Conservation (phyloP, 352 stramenopile species). For the Peronospora destructor region DNA sequence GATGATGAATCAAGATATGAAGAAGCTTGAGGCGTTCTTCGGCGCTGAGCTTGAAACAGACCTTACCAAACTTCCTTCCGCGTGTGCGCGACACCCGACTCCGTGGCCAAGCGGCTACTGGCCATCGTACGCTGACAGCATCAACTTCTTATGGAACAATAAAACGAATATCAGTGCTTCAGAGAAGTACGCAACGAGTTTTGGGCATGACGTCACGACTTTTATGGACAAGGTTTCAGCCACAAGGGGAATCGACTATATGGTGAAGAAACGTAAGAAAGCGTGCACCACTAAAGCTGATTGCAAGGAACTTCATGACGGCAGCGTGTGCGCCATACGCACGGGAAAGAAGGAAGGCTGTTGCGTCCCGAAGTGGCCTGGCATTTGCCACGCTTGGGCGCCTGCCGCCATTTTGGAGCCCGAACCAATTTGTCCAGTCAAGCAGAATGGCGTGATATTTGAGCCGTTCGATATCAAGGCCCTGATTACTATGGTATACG, state of each 20-base stretch:
- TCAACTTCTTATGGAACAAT: slow-evolving; percentile 28
- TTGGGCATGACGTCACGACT: slow-evolving; percentile 32
- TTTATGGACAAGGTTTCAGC: slow-evolving; percentile 46
- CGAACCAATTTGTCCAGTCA: slow-evolving; percentile 40
- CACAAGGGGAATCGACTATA: slow-evolving; percentile 38
- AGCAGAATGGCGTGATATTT: slow-evolving; percentile 45
- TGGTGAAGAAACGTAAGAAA: slow-evolving; percentile 19
- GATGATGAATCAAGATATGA: slow-evolving; percentile 36
- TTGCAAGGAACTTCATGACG: slow-evolving; percentile 31
- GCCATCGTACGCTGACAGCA: slow-evolving; percentile 52
- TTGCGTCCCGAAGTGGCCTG: slow-evolving; percentile 56
- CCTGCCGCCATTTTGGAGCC: slow-evolving; percentile 43
- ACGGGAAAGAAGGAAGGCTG: slow-evolving; percentile 22
- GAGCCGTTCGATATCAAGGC: slow-evolving; percentile 58
- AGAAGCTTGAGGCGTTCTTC: slow-evolving; percentile 47
- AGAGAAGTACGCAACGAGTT: slow-evolving; percentile 47
- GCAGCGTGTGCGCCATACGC: slow-evolving; percentile 41
- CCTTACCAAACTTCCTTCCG: slow-evolving; percentile 44
- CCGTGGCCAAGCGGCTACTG: slow-evolving; percentile 70
- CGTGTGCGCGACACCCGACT: slow-evolving; percentile 35
- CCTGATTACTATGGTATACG: slow-evolving; percentile 43
- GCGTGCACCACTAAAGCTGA: slow-evolving; percentile 26
- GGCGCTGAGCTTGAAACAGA: slow-evolving; percentile 39
- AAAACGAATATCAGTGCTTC: slow-evolving; percentile 36
- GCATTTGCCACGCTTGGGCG: slow-evolving; percentile 57